These are phyloP conservation scores for Prunus kanzakura DNA, from an alignment of 306 rosid species.

Conservation along the genomic window DNA sequence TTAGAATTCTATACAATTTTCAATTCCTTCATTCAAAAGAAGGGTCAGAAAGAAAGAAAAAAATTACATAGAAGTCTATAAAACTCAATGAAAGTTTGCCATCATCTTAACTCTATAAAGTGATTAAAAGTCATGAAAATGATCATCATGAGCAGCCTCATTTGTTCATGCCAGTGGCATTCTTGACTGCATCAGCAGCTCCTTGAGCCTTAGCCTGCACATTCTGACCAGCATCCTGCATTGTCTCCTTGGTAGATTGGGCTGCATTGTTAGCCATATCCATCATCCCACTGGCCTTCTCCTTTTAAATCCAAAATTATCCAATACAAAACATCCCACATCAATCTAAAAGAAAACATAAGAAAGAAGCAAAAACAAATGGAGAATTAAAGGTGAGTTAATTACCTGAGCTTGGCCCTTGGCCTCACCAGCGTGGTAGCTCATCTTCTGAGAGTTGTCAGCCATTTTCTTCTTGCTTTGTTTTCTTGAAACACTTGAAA, in stretches of 20 bases:
- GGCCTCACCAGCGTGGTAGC: conserved; percentile 56
- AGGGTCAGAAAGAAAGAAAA: too few relatives aligned
- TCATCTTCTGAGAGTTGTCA: conserved; percentile 44
- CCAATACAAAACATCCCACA: background rate
- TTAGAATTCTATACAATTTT: too few relatives aligned
- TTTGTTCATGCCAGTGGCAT: conserved; percentile 61
- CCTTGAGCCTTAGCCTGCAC: conserved; percentile 52
- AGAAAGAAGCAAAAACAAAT: background rate
- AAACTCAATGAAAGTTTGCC: too few relatives aligned
- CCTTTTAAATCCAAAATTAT: conserved; percentile 27
- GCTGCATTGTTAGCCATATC: conserved; percentile 54
- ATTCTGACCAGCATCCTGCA: conserved; percentile 47
- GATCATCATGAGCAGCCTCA: conserved; percentile 4
- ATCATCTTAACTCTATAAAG: too few relatives aligned
- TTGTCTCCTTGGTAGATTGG: conserved; percentile 52
- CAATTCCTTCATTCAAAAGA: too few relatives aligned
- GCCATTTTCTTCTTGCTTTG: conserved; percentile 32
- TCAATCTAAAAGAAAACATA: background rate
- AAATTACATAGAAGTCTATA: too few relatives aligned
- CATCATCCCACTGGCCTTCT: conserved; percentile 44
- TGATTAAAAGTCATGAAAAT: too few relatives aligned
- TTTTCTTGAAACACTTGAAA: background rate
- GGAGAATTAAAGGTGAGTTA: too few relatives aligned
- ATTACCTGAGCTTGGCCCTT: conserved; percentile 56
- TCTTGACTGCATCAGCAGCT: conserved; percentile 60